Evolutionary conservation across 2,329 filamentous ascomycete genomes (phyloP), one percentile per base, ranked within the genome.

Genomic region (Monilinia polystroma): DNA sequence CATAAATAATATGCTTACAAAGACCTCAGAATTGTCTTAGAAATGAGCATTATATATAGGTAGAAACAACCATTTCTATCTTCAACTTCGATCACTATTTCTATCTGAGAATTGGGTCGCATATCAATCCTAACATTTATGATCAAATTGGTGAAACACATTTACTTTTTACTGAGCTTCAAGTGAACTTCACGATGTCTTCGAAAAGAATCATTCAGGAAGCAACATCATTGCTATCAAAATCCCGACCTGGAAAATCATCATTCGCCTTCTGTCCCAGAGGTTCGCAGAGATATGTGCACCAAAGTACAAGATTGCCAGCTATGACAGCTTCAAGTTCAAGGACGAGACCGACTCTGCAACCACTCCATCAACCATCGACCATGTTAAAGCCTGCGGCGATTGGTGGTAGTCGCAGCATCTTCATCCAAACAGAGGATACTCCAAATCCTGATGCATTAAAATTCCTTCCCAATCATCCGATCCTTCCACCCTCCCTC

Each of bases 391-490:
- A 78, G 58, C 45, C 67, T 11, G 75, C 77, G 3, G 72, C 78
- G 29, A 75, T 78, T 32, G 76, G 75, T 32, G 78, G 79, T 67
- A 79, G 78, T 68, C 89, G 94, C 71, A 93, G 88, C 32, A 96
- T 99, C 79, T 99, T 98, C 82, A 99, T 99, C 76, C 95, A 99
- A 80, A 98, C 94, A 6, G 94, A 98, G 77, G 86, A 85, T 71
- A 99, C 95, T 1, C 95, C 95, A 35, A 99, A 99, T 79, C 84
- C 88, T n/a, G 93, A 98, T 81, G 93, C 93, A 45, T 85, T 98
- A 75, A 99, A 99, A 81, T 99, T 99, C 80, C 85, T 96, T 51
- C 95, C 95, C 2, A 97, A 97, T 80, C 88, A 92, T 78, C 86
- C 86, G 51, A 87, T 99, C 63, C 85, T 99, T 1, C 94, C 95